Conservation (phyloP, 257 asterid species). For the Craterostigma plantagineum region DNA sequence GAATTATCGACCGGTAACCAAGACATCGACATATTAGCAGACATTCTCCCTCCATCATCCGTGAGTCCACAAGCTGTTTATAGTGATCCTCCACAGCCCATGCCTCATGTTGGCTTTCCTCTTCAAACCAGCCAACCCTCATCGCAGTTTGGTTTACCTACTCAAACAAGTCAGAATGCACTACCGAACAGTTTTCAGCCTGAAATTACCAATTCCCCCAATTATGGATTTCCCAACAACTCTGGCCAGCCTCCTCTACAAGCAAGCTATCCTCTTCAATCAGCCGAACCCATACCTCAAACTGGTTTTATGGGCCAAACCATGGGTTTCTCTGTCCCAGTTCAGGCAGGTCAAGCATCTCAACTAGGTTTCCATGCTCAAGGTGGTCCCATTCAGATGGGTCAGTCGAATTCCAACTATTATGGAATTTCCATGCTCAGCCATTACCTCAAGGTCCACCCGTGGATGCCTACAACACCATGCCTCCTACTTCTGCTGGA, state of each 20-base stretch:
- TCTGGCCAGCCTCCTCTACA: too few species aligned
- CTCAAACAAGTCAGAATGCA: too few species aligned
- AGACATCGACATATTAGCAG: slow-evolving; percentile 75
- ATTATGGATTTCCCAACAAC: too few species aligned
- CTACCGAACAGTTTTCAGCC: too few species aligned
- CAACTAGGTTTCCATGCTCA: slow-evolving; percentile 35
- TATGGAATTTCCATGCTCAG: slow-evolving; percentile 30
- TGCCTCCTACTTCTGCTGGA: slow-evolving; percentile 31
- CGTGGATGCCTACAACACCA: slow-evolving; percentile 13
- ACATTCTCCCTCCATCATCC: slow-evolving; percentile 60
- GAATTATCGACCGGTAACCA: slow-evolving; percentile 26
- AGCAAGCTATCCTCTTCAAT: slow-evolving; percentile 23
- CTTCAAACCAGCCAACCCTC: slow-evolving; percentile 19
- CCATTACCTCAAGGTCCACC: slow-evolving; percentile 19
- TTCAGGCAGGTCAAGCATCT: slow-evolving; percentile 27
- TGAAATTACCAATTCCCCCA: too few species aligned
- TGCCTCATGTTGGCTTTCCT: slow-evolving; percentile 19
- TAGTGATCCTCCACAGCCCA: slow-evolving; percentile 21
- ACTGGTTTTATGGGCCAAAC: slow-evolving; percentile 17
- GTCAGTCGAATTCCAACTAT: slow-evolving; percentile 27
- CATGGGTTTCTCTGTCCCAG: slow-evolving; percentile 21
- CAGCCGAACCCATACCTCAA: slow-evolving; percentile 16
- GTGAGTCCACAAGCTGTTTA: slow-evolving; percentile 20
- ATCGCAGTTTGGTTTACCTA: slow-evolving; percentile 17
- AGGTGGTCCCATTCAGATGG: slow-evolving; percentile 23